Conservation (phyloP, 768 basidiomycete genomes). For the Kwoniella sp. region DNA sequence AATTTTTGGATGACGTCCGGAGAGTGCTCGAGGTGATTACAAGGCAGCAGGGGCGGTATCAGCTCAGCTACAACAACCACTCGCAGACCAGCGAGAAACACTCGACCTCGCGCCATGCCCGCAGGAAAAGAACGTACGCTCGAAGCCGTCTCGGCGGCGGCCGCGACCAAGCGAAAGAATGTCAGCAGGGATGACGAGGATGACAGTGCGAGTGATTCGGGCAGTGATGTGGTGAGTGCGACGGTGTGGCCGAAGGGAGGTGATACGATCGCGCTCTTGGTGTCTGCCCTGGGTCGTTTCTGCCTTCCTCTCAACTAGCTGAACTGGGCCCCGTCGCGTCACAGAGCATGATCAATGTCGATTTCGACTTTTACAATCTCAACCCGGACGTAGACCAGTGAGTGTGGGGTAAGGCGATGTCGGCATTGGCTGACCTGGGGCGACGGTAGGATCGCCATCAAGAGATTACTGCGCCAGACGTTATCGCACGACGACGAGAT, state of each 20-base stretch:
- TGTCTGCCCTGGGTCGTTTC: too few species aligned
- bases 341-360: constrained; percentile 72
- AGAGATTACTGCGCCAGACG: constrained; percentile 54
- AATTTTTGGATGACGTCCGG: too few species aligned
- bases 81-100: neutral
- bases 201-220: constrained; percentile 35
- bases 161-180: constrained; percentile 38
- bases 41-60: too few species aligned
- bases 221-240: constrained; percentile 49
- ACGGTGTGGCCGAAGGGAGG: too few species aligned
- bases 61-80: too few species aligned
- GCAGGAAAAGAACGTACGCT: constrained; percentile 8
- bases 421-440: neutral
- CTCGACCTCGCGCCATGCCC: neutral
- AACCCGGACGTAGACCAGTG: constrained; percentile 77
- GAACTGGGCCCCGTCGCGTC: too few species aligned
- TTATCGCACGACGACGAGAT: constrained; percentile 75
- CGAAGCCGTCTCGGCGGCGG: constrained; percentile 23
- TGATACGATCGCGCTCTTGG: too few species aligned
- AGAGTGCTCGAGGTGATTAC: too few species aligned
- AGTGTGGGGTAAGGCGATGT: constrained; percentile 1
- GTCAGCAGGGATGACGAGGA: constrained; percentile 42
- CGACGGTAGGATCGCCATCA: constrained; percentile 54
- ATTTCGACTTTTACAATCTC: constrained; percentile 91
- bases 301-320: too few species aligned